Evolutionary conservation across 106 monocot species (phyloP).

Genomic region (Dactylorhiza incarnata): DNA sequence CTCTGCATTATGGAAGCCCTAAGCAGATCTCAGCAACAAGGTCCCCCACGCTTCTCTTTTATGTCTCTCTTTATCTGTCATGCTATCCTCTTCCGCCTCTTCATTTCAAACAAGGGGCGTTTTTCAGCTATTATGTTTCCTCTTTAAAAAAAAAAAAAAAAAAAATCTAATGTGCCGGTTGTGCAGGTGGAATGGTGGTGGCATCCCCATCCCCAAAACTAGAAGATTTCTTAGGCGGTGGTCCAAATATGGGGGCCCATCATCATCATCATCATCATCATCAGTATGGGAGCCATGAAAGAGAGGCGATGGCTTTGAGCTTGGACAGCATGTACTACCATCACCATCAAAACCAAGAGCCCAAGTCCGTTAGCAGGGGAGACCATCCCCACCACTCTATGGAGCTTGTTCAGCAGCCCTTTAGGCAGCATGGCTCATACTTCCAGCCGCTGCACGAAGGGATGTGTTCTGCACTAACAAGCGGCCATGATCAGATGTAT

Average conservation of each 20-base stretch:
- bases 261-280: background rate
- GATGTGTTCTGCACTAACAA: constrained; percentile 30
- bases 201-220: constrained; percentile 75
- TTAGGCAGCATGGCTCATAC: constrained; percentile 23
- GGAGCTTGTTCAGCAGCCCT: constrained; percentile 33
- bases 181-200: constrained; percentile 29
- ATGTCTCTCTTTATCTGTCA: constrained; percentile 7
- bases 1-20: constrained; percentile 98
- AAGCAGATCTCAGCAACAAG: constrained; percentile 51
- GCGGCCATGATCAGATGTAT: constrained; percentile 28
- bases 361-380: constrained; percentile 18
- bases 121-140: background rate
- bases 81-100: constrained; percentile 3
- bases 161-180: too few species aligned
- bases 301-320: constrained; percentile 84
- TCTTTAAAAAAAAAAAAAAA: background rate
- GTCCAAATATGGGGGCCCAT: constrained; percentile 77
- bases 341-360: constrained; percentile 31
- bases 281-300: constrained; percentile 59
- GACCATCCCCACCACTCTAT: constrained; percentile 20
- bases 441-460: constrained; percentile 56
- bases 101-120: constrained; percentile 14
- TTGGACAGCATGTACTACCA: constrained; percentile 88
- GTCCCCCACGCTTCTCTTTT: constrained; percentile 7
- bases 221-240: constrained; percentile 89